Base-by-base conservation (phyloP, 2,329 filamentous ascomycete species). In the Colletotrichum sp. region DNA sequence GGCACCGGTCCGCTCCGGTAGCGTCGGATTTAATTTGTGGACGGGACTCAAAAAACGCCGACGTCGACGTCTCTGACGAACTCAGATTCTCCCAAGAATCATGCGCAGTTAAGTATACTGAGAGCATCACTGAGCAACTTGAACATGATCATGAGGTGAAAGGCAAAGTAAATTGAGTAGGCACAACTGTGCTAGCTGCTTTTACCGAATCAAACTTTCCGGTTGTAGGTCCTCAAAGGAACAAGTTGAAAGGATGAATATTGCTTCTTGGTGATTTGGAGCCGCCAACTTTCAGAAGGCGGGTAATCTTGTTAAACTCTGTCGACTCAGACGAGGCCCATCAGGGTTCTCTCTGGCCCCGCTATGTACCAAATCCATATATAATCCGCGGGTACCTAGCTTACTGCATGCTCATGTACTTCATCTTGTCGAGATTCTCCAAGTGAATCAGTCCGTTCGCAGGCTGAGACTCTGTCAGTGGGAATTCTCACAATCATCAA, bases 401-500 rank as follows among this genome's bases (percentile, higher is more conserved):
- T 2, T 34, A 30, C 59, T 63, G 32, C 28, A 63, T 32, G 28
- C 16, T 63, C 59, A 63, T 63, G 30, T 63, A 73, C 60, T 88
- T 85, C 82, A 88, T 85, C 77, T 87, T 89, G 80, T 92, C 90
- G 6, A 94, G 85, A 79, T 93, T 89, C 80, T 92, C 90, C 3
- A 94, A 85, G 79, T 93, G 91, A 72, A 93, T 91, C 67, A 93
- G 82, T 4, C 92, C 92, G 79, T 93, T 93, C 2, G 90, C 88
- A 30, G 92, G 91, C 92, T 93, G 80, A 36, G 22, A 16, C 32
- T 68, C 73, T 8, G 60, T 82, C 70, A 83, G 80, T 72, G 78
- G 52, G 28, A 36, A 39, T 52, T 44, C 39, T 25, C 11, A 34
- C 64, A 65, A 34, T 57, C 68, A 71, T 34, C 64, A 36, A 19